Conservation (phyloP, 345 rosid genomes). For the Kernera saxatilis region DNA sequence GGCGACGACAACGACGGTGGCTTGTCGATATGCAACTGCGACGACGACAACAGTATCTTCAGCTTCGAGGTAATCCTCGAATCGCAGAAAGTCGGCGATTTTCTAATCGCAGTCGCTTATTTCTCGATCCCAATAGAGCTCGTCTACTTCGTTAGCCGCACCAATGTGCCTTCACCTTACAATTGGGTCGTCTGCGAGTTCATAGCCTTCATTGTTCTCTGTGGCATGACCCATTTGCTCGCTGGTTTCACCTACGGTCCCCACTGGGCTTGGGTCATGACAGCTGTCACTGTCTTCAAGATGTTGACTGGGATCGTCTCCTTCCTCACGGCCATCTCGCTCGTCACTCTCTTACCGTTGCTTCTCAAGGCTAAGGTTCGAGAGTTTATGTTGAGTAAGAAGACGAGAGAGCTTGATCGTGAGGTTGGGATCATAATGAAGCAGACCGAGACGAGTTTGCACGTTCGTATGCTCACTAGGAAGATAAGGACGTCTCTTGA, state of each 20-base stretch:
- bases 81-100: conserved; percentile 76
- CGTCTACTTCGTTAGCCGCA: conserved; percentile 86
- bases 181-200: conserved; percentile 90
- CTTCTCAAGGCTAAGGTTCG: conserved; percentile 92
- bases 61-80: conserved; percentile 57
- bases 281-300: conserved; percentile 81
- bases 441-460: conserved; percentile 72
- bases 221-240: conserved; percentile 90
- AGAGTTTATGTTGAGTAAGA: conserved; percentile 79
- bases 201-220: conserved; percentile 91
- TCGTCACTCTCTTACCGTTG: conserved; percentile 74
- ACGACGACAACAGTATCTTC: conserved; percentile 73
- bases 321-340: conserved; percentile 75
- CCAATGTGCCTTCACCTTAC: conserved; percentile 69
- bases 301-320: conserved; percentile 87
- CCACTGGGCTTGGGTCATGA: conserved; percentile 64
- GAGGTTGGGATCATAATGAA: conserved; percentile 86
- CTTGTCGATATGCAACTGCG: conserved; percentile 71
- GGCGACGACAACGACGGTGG: conserved; percentile 41
- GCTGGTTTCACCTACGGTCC: conserved; percentile 85
- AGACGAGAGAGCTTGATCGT: conserved; percentile 73
- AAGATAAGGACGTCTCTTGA: conserved; percentile 86
- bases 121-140: conserved; percentile 89
- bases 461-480: conserved; percentile 88
- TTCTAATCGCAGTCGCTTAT: conserved; percentile 84